Evolutionary conservation across 2,329 filamentous ascomycete species (phyloP), one percentile per base, ranked within the genome.

Genomic region (Sarocladium oryzae): DNA sequence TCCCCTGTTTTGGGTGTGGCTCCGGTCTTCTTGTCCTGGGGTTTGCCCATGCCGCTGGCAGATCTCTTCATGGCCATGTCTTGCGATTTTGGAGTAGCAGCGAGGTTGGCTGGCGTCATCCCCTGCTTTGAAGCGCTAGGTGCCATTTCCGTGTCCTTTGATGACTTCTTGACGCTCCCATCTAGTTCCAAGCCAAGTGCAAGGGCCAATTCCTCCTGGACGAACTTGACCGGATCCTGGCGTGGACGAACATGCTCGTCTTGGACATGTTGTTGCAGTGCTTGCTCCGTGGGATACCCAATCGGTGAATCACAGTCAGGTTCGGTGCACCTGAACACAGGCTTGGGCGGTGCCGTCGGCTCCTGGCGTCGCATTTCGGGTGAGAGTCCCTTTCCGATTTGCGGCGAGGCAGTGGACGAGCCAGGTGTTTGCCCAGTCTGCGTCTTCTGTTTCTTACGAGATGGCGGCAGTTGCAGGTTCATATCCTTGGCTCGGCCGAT

Each of bases 181-280:
- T 81, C 70, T 5, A 66, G 53, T 58, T 81, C 76, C n/a, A 82
- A 60, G 3, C 76, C 78, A 2, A 84, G 61, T 0, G 68, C 65
- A 13, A 69, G 56, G 1, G 74, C 72, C 30, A 84, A 60, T 43
- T 70, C 74, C 49, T 81, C 78, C 48, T 69, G 59, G 15, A 71
- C 66, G 58, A 76, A 85, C 56, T 75, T 76, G 52, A 72, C 38
- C 2, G 82, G 80, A 53, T 85, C 67, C 55, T 79, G 69, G 37
- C 69, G 66, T 5, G 81, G 81, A 60, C 74, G 77, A 20, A 72
- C 65, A 56, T 85, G 82, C 60, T 84, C 80, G 52, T 84, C 77
- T n/a, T 78, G 69, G 7, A 73, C 64, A 58, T 85, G 82, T 10
- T 65, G 60, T 51, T 74, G 72, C 46, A 76, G 68, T 11, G 73